Conservation (phyloP, 768 basidiomycete species). For the Russula sp. region DNA sequence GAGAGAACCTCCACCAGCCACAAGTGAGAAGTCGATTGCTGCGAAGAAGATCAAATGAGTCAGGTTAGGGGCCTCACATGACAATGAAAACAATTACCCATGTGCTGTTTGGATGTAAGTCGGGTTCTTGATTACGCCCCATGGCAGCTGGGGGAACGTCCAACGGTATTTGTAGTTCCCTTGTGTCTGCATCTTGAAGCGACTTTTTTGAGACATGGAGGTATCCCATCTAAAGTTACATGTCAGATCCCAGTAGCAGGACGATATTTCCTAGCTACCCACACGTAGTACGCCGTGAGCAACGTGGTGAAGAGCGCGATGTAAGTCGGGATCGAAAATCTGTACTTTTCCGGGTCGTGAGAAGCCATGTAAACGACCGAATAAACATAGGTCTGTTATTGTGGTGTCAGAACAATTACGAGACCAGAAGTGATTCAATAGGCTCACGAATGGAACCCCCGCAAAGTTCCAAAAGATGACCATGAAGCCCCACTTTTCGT, state of each 20-base stretch:
- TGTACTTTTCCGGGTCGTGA: conserved; percentile 82
- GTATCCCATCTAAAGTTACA: conserved; percentile 72
- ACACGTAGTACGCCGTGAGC: conserved; percentile 85
- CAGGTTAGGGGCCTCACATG: background rate
- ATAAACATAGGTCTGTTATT: conserved; percentile 83
- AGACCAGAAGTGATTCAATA: background rate
- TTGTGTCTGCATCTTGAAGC: conserved; percentile 96
- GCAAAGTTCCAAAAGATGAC: conserved; percentile 98
- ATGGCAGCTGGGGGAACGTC: conserved; percentile 92
- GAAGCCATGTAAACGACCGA: conserved; percentile 98
- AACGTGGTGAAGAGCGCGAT: conserved; percentile 72
- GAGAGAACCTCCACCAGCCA: conserved; percentile 92
- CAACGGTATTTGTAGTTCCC: conserved; percentile 82
- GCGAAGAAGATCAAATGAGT: conserved; percentile 15
- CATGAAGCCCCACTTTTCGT: conserved; percentile 99
- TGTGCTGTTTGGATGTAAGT: conserved; percentile 91
- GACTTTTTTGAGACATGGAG: conserved; percentile 93
- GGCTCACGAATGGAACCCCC: conserved; percentile 82
- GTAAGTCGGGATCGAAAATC: conserved; percentile 75
- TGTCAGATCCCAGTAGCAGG: background rate
- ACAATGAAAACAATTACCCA: conserved; percentile 48
- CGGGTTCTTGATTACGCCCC: conserved; percentile 79
- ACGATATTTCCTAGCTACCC: conserved; percentile 34
- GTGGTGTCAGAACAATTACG: conserved; percentile 15
- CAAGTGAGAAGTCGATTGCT: conserved; percentile 88